phyloP scores from a whole-genome alignment of 2,329 filamentous ascomycete species.

The Aureobasidium subglaciale region DNA sequence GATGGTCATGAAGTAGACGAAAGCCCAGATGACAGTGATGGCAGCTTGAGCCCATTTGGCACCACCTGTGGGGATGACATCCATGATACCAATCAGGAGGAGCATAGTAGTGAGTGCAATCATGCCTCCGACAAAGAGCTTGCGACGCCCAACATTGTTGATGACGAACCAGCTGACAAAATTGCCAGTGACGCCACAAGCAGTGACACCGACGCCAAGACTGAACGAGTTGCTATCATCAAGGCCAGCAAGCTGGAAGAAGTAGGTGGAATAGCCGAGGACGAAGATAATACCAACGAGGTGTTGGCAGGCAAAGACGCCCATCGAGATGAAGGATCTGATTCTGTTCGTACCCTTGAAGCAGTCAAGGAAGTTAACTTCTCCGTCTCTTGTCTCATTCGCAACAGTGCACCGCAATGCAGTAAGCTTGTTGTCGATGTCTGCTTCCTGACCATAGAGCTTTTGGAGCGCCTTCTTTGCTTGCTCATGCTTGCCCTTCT shows the following conservation, averaged over 20 bases:
- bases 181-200: conserved; percentile 38
- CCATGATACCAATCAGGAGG: conserved; percentile 34
- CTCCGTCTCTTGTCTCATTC: not conserved
- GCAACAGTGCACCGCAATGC: too few species aligned
- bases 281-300: conserved; percentile 26
- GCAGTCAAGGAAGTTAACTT: not conserved
- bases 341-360: conserved; percentile 32
- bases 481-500: not conserved
- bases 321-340: not conserved
- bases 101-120: conserved; percentile 20
- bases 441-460: not conserved
- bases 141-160: conserved; percentile 32
- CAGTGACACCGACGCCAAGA: conserved; percentile 16
- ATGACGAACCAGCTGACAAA: conserved; percentile 36
- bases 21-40: not conserved
- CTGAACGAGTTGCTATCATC: conserved; percentile 13
- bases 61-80: conserved; percentile 24
- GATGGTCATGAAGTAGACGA: conserved; percentile 8
- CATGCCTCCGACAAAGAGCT: conserved; percentile 32
- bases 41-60: conserved; percentile 31
- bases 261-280: conserved; percentile 29
- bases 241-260: conserved; percentile 30
- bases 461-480: not conserved
- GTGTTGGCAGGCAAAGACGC: conserved; percentile 20
- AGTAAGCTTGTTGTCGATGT: not conserved